Percentiles rank a stretch among this genome's conserved stretches.
phyloP scores from a whole-genome alignment of 352 stramenopile genomes.

The Saprolegnia diclina region DNA sequence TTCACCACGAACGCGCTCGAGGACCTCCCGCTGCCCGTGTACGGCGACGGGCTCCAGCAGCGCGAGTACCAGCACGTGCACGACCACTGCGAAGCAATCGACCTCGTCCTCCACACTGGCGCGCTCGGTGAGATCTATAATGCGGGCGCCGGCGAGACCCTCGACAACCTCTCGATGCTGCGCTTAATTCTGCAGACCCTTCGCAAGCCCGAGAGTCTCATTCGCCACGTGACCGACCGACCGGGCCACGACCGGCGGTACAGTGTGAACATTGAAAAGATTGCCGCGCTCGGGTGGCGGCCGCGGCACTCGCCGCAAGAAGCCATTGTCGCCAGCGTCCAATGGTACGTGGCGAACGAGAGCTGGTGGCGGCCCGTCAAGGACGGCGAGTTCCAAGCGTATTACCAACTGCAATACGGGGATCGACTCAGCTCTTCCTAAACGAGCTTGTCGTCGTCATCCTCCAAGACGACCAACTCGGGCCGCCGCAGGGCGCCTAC shows the following conservation, averaged over 20 bases:
- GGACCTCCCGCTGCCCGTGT: slow-evolving; percentile 44
- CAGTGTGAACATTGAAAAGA: slow-evolving; percentile 4
- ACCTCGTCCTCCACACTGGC: slow-evolving; percentile 93
- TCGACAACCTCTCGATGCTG: slow-evolving; percentile 48
- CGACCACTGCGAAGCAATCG: slow-evolving; percentile 95
- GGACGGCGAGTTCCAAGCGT: slow-evolving; percentile 2
- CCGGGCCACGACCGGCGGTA: slow-evolving; percentile 19
- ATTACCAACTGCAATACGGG: slow-evolving; percentile 8
- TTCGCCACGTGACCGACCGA: slow-evolving; percentile 10
- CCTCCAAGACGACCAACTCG: too few relatives aligned
- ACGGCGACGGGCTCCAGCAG: slow-evolving; percentile 93
- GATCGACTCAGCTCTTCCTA: background rate
- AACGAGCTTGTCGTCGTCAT: background rate
- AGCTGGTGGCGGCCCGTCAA: slow-evolving; percentile 17
- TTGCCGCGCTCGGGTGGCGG: background rate
- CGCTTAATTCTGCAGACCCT: slow-evolving; percentile 4
- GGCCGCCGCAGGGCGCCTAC: too few relatives aligned
- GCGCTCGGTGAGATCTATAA: slow-evolving; percentile 94
- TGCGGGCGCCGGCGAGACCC: slow-evolving; percentile 88
- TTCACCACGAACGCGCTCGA: slow-evolving; percentile 65
- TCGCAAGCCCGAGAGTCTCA: background rate
- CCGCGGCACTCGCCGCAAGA: slow-evolving; percentile 1
- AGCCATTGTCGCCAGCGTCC: background rate
- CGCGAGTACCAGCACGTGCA: slow-evolving; percentile 97
- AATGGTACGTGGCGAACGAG: slow-evolving; percentile 12